phyloP scores from a whole-genome alignment of 306 rosid genomes.

The Pterocarpus macrocarpus region DNA sequence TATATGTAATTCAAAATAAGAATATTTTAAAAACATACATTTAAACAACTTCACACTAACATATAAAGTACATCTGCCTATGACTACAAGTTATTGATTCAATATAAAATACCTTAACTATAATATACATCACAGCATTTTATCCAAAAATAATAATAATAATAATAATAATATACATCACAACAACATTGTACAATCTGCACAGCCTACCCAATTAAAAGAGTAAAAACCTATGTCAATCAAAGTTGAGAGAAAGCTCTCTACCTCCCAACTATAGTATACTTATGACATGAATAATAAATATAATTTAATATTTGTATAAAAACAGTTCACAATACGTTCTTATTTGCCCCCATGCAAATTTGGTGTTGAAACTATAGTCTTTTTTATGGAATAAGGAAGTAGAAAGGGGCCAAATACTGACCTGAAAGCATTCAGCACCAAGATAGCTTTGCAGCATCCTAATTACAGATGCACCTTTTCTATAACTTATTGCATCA shows the following conservation, averaged over 20 bases:
- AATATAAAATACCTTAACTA: neutral
- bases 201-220: conserved; percentile 12
- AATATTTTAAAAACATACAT: neutral
- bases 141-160: too few relatives aligned
- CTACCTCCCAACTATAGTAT: conserved; percentile 1
- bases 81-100: neutral
- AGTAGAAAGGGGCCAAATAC: conserved; percentile 42
- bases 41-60: conserved; percentile 2
- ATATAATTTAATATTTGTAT: neutral
- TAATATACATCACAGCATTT: neutral
- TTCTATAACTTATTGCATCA: conserved; percentile 89
- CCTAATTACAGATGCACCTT: conserved; percentile 95
- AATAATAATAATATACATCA: too few relatives aligned
- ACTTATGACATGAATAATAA: neutral
- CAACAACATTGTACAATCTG: conserved; percentile 10
- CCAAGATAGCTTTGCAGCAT: conserved; percentile 99
- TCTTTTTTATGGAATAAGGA: too few relatives aligned
- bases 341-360: conserved; percentile 34
- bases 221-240: conserved; percentile 8
- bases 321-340: conserved; percentile 6
- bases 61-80: neutral
- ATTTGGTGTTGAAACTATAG: neutral
- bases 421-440: conserved; percentile 88
- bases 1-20: conserved; percentile 22
- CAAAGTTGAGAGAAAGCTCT: conserved; percentile 3